Evolutionary conservation across 2,329 filamentous ascomycete genomes (phyloP), one percentile per base, ranked within the genome.

Genomic region (Cladosporium sp.): DNA sequence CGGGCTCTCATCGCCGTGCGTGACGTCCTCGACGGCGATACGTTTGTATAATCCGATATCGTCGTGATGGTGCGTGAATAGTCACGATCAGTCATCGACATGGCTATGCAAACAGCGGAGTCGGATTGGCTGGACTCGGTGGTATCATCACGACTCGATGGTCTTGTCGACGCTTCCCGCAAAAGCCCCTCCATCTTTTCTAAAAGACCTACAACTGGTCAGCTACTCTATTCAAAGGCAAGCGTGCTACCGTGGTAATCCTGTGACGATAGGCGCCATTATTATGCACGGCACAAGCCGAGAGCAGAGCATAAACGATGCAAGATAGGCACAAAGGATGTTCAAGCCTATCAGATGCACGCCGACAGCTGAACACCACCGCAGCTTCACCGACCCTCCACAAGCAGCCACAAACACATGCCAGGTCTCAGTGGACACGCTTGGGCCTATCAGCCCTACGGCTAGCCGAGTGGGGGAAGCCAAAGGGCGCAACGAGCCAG

Each of bases 391-490:
- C 56, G 62, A 58, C 54, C 46, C 23, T 18, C 43, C 54, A 21
- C 54, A 28, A 30, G 30, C 62, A 43, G 56, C 56, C 54, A 58
- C 54, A 53, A 58, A 23, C 32, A 59, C 62, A 59, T 64, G 54
- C 62, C 60, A 56, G 60, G 60, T 28, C 49, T 63, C 58, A 23
- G 21, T 11, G 28, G 25, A 51, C 13, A 23, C 23, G 23, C 30
- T 14, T 8, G 49, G 26, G 25, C 60, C 60, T 63, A 63, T 63
- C 60, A 63, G 60, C 60, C 60, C 60, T 63, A 63, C 60, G 60
- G 23, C 49, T 23, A 43, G 10, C n/a, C 49, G 34, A 43, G 60
- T 46, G 26, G 49, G 39, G 54, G 18, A 14, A 64, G 56, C 54
- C 25, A 43, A 49, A 49, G n/a, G 25, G 62, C 62, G 62, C 54